Conservation (phyloP, 768 basidiomycete genomes). For the Rhodosporidiobolus sp. region DNA sequence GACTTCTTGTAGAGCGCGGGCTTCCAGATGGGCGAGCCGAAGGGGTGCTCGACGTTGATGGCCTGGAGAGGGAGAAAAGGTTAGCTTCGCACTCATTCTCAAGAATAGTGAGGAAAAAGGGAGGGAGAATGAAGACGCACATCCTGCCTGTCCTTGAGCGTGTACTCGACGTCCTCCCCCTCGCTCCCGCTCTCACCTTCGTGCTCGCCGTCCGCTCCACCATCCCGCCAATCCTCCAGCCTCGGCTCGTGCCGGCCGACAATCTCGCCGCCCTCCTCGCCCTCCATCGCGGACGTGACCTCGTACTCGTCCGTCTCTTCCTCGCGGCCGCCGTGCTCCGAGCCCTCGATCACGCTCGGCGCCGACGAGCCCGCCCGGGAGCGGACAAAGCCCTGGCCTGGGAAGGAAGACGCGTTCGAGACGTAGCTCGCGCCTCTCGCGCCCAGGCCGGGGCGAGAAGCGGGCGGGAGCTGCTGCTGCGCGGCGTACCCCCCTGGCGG, state of each 20-base stretch:
- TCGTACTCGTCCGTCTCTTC: conserved; percentile 19
- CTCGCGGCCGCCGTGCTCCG: neutral
- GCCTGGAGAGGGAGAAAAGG: conserved; percentile 48
- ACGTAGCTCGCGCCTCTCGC: conserved; percentile 20
- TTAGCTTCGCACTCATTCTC: neutral
- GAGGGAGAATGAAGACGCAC: conserved; percentile 26
- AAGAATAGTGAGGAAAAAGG: neutral
- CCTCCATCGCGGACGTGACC: neutral
- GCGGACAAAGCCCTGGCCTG: neutral
- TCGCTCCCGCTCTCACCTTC: conserved; percentile 10
- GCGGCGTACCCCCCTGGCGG: neutral
- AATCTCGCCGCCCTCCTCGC: conserved; percentile 1
- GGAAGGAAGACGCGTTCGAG: conserved; percentile 4
- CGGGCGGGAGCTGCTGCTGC: neutral
- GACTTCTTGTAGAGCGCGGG: conserved; percentile 98
- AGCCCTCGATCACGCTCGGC: conserved; percentile 23
- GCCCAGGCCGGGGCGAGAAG: conserved; percentile 12
- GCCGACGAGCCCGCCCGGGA: no score
- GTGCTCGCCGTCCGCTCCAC: conserved; percentile 31
- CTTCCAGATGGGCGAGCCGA: conserved; percentile 99
- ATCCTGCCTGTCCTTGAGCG: conserved; percentile 90
- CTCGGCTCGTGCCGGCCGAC: conserved; percentile 13
- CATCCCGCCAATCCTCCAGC: conserved; percentile 26
- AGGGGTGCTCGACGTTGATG: conserved; percentile 98
- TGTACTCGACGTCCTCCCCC: conserved; percentile 49